Evolutionary conservation across 1,284 basidiomycete species (phyloP), one percentile per base, ranked within the genome.

Genomic region (Leccinum griseonigrum): DNA sequence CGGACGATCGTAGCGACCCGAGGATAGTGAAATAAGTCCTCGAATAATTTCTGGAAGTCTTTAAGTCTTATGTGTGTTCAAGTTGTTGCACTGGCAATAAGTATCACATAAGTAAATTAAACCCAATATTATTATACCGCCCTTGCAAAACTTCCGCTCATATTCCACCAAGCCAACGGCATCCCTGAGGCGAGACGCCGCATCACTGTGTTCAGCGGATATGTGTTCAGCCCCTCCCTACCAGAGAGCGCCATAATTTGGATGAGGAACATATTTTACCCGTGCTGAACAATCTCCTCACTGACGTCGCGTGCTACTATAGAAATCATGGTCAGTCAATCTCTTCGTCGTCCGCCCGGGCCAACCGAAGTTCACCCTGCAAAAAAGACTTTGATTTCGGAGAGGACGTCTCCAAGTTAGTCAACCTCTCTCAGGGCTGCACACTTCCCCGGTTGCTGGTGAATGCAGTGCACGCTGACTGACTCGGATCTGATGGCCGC

Each of bases 151-250:
- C 48, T 57, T 14, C 61, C 57, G 4, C 46, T 60, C 11, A 38
- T 50, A 22, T 62, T 62, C 56, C 52, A 38, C 51, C 38, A 34
- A 7, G 56, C 43, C 31, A 68, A 51, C 16, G 31, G 32, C 16
- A n/a, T 26, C 5, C 48, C 56, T 6, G 52, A 60, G 18, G 36
- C 52, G 40, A 59, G 59, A 28, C 22, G 22, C 22, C 22, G 22
- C 2, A 52, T 59, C n/a, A 56, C 32, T 13, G n/a, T 60, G 18
- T 67, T 60, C 58, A 58, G 61, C 11, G 64, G 67, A 22, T 68
- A 72, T 50, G 60, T 54, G 0, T 63, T 66, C 46, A 64, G 64
- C 18, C 71, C 72, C 46, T 68, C 70, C 10, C 60, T 66, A 22
- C 22, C 22, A 3, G 67, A 66, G 61, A 66, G 62, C 40, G 60